Evolutionary conservation across 1,284 basidiomycete genomes (phyloP), one percentile per base, ranked within the genome.

Genomic region (Apiotrichum laibachii): DNA sequence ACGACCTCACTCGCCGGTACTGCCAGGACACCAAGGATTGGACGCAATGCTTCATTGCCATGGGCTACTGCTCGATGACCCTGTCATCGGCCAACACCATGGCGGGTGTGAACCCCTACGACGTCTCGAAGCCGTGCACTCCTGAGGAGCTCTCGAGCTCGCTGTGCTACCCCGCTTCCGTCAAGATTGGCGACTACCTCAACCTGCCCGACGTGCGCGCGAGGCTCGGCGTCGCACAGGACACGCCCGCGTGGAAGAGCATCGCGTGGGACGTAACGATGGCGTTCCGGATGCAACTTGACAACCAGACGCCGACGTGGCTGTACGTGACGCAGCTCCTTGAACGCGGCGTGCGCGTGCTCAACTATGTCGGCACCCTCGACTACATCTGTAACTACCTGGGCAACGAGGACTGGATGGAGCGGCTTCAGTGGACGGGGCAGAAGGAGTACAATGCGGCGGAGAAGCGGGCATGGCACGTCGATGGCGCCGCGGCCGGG

Each of bases 341-440:
- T 21, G 89, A 92, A 69, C 83, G 88, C 34, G 86, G 86, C 7
- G 75, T 92, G 43, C 81, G 84, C 21, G 79, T 90, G 31, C 80
- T 92, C 52, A 85, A 90, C 60, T 73, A 72, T 58, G 68, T 67
- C 53, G 71, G 75, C 26, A 88, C 86, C 39, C 87, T 85, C 65
- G 88, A 89, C 72, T 88, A 85, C 83, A 59, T 88, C 70, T 90
- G 87, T 74, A 89, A 89, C 72, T 83, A 75, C 56, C 68, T 89
- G 18, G 87, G 85, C 2, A 88, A 88, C 67, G 84, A 87, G 66
- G 76, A 81, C 12, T 87, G 86, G 86, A 84, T 85, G 33, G 73
- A 83, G 48, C 53, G 60, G 71, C 77, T 89, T 63, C 82, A 85
- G 63, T 88, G 87, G 87, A 81, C 80, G n/a, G 85, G 85, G 2